Percentiles rank a stretch among this genome's conserved stretches.
phyloP scores from a whole-genome alignment of 2,329 filamentous ascomycete genomes.

The Epichloe aotearoae region DNA sequence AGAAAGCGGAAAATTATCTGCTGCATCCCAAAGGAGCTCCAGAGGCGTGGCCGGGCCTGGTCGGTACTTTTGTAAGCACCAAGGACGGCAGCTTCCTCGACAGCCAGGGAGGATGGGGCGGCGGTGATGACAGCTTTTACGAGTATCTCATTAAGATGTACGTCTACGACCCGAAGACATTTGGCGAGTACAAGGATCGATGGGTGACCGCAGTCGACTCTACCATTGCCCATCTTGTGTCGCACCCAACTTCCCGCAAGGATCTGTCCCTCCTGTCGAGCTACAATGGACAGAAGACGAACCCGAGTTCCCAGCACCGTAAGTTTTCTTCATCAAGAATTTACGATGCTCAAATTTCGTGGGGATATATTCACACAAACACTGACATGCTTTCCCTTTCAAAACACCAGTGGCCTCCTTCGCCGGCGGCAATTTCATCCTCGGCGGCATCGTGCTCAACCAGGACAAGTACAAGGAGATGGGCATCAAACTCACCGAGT shows the following conservation, averaged over 20 bases:
- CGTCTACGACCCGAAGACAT: constrained; percentile 57
- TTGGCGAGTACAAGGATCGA: constrained; percentile 51
- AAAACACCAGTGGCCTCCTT: constrained; percentile 55
- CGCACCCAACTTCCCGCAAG: constrained; percentile 49
- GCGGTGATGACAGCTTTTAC: constrained; percentile 69
- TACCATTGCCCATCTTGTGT: constrained; percentile 56
- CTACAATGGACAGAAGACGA: constrained; percentile 33
- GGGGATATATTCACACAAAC: constrained; percentile 23
- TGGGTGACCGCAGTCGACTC: constrained; percentile 69
- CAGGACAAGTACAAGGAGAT: constrained; percentile 57
- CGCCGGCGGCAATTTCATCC: constrained; percentile 71
- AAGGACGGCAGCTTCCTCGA: constrained; percentile 54
- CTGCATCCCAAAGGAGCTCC: constrained; percentile 43
- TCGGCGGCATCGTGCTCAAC: constrained; percentile 59
- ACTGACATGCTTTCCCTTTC: background rate
- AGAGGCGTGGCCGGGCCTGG: constrained; percentile 65
- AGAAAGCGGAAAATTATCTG: constrained; percentile 57
- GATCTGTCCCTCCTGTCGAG: constrained; percentile 60
- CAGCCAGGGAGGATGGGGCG: constrained; percentile 60
- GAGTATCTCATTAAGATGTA: constrained; percentile 91
- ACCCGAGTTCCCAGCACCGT: constrained; percentile 37
- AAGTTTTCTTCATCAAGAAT: constrained; percentile 12
- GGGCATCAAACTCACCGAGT: constrained; percentile 57
- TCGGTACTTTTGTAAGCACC: constrained; percentile 56
- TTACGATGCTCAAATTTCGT: background rate